Evolutionary conservation across 2,329 filamentous ascomycete genomes (phyloP).

Genomic region (Colletotrichum godetiae): DNA sequence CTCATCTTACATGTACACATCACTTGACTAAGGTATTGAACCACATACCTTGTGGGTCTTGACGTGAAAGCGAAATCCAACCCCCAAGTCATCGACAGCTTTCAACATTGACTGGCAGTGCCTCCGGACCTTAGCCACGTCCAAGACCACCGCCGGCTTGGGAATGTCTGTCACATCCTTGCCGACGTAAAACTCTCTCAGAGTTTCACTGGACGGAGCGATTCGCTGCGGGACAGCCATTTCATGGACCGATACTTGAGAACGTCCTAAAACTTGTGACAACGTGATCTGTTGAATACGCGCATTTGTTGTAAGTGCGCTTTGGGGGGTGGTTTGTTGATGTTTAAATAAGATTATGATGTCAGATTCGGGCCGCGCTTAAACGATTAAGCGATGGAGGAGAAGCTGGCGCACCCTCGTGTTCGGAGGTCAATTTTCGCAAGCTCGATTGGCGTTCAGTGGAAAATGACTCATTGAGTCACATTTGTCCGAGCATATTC

Average conservation of each 20-base stretch:
- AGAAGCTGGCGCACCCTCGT: neutral
- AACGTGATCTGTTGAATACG: neutral
- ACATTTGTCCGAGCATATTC: neutral
- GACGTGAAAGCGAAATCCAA: slow-evolving; percentile 71
- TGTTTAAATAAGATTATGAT: neutral
- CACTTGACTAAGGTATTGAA: neutral
- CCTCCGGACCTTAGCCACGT: slow-evolving; percentile 60
- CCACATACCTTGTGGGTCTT: slow-evolving; percentile 72
- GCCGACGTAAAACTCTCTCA: slow-evolving; percentile 42
- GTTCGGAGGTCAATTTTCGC: neutral
- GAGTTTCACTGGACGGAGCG: slow-evolving; percentile 9
- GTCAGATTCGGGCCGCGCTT: neutral
- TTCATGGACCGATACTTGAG: too few species aligned
- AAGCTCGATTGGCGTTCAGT: neutral
- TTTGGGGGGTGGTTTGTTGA: neutral
- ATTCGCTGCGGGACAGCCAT: slow-evolving; percentile 41
- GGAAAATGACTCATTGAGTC: neutral
- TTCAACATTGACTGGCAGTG: slow-evolving; percentile 70
- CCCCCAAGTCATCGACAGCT: slow-evolving; percentile 57
- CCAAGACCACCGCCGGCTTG: slow-evolving; percentile 67
- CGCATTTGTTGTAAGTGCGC: neutral
- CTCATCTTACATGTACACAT: too few species aligned
- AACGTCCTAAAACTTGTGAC: too few species aligned
- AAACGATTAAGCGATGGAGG: neutral
- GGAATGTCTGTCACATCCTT: slow-evolving; percentile 50